Evolutionary conservation across 192 early-diverging fungal species (phyloP).

Genomic region (Backusella psychrophila): DNA sequence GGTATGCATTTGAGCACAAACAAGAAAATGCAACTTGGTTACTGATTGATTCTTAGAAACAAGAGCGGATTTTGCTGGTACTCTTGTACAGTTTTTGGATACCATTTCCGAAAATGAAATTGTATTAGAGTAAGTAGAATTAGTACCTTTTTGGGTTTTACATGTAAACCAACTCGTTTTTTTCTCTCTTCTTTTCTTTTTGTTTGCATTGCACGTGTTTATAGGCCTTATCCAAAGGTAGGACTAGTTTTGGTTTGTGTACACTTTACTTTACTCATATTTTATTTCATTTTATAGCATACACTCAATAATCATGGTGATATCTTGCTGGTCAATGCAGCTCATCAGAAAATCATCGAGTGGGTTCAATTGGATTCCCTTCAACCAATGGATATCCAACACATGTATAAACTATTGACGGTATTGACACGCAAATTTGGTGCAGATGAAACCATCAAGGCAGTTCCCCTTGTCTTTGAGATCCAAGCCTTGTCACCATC

Average conservation of each 20-base stretch:
- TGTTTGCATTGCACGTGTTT: background rate
- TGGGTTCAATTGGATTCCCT: conserved; percentile 21
- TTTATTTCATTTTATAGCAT: background rate
- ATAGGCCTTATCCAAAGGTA: conserved; percentile 15
- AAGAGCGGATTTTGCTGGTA: conserved; percentile 38
- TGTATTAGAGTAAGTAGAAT: conserved; percentile 15
- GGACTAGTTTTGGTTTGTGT: background rate
- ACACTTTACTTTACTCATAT: background rate
- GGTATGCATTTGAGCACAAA: conserved; percentile 25
- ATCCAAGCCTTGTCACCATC: conserved; percentile 14
- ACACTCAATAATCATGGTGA: conserved; percentile 18
- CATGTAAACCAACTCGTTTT: background rate
- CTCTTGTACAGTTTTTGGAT: conserved; percentile 39
- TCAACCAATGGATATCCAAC: background rate
- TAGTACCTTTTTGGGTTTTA: background rate
- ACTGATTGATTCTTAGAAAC: conserved; percentile 13
- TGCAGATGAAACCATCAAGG: conserved; percentile 20
- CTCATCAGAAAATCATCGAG: conserved; percentile 18
- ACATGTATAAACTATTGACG: conserved; percentile 13
- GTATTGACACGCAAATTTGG: conserved; percentile 17
- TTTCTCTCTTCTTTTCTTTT: background rate
- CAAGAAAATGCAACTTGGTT: background rate
- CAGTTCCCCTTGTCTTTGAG: conserved; percentile 24
- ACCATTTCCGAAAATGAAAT: conserved; percentile 29
- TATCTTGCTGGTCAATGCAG: conserved; percentile 11